Conservation (phyloP, 257 asterid genomes). For the Gardenia jasminoides region DNA sequence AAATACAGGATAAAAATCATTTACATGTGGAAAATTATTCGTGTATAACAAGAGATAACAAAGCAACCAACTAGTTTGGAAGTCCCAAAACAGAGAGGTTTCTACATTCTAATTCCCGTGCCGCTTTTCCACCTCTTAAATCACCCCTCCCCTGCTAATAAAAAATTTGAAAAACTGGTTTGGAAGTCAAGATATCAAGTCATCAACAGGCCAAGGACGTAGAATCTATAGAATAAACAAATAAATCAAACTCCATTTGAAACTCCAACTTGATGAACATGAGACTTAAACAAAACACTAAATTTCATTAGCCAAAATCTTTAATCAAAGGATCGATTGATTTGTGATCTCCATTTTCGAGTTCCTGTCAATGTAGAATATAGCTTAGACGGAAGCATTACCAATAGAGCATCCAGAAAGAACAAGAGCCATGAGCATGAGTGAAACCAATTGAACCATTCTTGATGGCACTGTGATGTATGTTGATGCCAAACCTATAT, state of each 20-base stretch:
- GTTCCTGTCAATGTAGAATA: not conserved
- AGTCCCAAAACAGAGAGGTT: too few relatives aligned
- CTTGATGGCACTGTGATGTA: not conserved
- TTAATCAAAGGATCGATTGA: not conserved
- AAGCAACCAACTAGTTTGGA: too few relatives aligned
- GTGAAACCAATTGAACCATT: slow-evolving; percentile 8
- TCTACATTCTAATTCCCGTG: too few relatives aligned
- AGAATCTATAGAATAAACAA: too few relatives aligned
- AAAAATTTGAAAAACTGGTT: not conserved
- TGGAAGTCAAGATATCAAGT: not conserved
- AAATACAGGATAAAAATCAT: not conserved
- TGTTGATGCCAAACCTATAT: too few relatives aligned
- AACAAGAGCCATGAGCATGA: not conserved
- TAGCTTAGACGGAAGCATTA: not conserved
- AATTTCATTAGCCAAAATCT: not conserved
- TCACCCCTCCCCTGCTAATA: too few relatives aligned
- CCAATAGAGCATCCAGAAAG: not conserved
- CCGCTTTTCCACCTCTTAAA: too few relatives aligned
- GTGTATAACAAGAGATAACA: not conserved
- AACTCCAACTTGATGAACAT: not conserved
- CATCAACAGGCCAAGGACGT: too few relatives aligned
- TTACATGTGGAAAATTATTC: not conserved
- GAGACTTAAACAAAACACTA: not conserved
- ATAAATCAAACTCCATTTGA: not conserved
- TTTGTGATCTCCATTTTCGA: too few relatives aligned